Conservation (phyloP, 352 stramenopile species). For the Phytophthora rubi region DNA sequence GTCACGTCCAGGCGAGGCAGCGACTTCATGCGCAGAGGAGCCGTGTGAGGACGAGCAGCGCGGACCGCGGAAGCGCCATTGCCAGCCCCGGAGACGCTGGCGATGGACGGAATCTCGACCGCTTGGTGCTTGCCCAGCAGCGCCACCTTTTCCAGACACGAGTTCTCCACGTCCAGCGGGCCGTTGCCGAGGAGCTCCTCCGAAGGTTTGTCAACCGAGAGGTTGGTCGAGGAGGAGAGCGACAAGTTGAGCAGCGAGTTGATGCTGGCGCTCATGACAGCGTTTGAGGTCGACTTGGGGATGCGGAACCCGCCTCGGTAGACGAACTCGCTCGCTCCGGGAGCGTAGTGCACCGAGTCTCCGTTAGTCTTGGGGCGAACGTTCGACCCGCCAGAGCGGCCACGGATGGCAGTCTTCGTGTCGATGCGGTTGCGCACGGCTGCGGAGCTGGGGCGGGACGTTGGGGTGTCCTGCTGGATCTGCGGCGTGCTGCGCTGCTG, state of each 20-base stretch:
- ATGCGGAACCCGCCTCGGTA: conserved; percentile 71
- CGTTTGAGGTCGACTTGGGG: conserved; percentile 32
- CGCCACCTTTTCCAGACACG: conserved; percentile 50
- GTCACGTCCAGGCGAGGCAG: conserved; percentile 47
- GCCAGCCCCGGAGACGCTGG: not conserved
- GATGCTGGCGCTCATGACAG: conserved; percentile 20
- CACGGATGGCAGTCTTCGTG: conserved; percentile 51
- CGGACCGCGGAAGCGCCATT: conserved; percentile 19
- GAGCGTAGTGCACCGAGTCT: conserved; percentile 47
- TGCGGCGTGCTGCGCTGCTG: conserved; percentile 40
- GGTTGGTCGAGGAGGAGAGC: not conserved
- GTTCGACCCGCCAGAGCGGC: conserved; percentile 43
- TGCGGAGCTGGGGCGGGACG: conserved; percentile 20
- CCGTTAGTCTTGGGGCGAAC: conserved; percentile 40
- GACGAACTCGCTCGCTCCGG: conserved; percentile 56
- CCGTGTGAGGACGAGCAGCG: conserved; percentile 48
- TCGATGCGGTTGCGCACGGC: conserved; percentile 51
- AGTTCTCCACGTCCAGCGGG: conserved; percentile 37
- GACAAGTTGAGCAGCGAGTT: conserved; percentile 24
- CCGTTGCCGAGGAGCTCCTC: conserved; percentile 2
- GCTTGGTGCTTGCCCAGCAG: conserved; percentile 46
- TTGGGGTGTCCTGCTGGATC: not conserved
- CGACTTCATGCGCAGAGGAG: conserved; percentile 57
- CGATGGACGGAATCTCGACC: conserved; percentile 29
- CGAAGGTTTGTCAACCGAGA: not conserved